Base-by-base conservation (phyloP, 2,329 filamentous ascomycete genomes). In the Seiridium cupressi region DNA sequence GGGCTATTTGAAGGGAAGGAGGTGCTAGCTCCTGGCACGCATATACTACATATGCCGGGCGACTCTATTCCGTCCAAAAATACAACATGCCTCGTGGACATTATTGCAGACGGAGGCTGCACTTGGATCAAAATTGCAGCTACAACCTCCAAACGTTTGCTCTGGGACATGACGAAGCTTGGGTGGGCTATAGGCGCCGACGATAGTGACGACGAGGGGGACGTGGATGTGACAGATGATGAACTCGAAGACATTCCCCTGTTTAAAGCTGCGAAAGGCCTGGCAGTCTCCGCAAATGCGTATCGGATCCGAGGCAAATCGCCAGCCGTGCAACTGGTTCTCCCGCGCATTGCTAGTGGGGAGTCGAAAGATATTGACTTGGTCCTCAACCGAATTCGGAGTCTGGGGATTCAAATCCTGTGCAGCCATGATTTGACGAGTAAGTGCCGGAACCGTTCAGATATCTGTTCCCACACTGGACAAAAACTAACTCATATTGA, bases 61-160 rank as follows among this genome's bases (percentile, higher is more conserved):
- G 64, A 60, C 68, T 69, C 13, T 58, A 65, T 46, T 62, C 69
- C 35, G 8, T 54, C 63, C 62, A 18, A 65, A 64, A 11, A 63
- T 65, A 13, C 61, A 58, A 35, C 62, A 62, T 63, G 66, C 57
- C 61, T 69, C n/a, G 62, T 73, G 51, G 71, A 73, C 54, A 60
- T 72, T 6, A 64, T 73, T 3, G 64, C 67, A 7, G 69, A 73
- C 55, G 68, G 66, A 3, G 71, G 71, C 3, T 60, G 64, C 9
- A 68, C 68, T 3, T 73, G 71, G 71, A 68, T 66, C 58, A 73
- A 72, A 58, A 66, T 73, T n/a, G 72, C 69, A 1, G 66, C 70
- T 11, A 69, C 68, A 61, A 71, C 69, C 3, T 71, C 72, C 46
- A 69, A 66, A 51, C 64, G 68, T 42, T 48, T 73, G 2, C 53